Conservation (phyloP, 1,284 basidiomycete genomes). For the Tausonia pullulans region DNA sequence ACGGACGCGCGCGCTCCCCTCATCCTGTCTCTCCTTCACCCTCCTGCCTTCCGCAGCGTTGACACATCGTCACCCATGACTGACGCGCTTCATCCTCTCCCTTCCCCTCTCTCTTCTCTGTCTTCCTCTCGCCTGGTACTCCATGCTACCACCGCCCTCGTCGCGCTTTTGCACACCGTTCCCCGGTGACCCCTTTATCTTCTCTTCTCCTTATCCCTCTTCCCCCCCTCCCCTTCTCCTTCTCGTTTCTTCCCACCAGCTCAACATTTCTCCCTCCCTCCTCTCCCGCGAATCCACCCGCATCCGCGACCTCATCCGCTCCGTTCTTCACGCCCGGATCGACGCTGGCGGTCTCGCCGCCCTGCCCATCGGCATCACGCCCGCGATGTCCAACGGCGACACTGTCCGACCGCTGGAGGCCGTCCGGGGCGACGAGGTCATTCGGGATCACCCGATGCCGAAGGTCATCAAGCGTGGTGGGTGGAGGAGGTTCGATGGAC, state of each 20-base stretch:
- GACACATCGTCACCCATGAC: too few relatives aligned
- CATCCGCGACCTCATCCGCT: conserved; percentile 8
- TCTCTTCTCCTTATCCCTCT: neutral
- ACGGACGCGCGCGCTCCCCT: neutral
- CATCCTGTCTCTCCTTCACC: neutral
- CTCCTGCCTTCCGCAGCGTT: too few relatives aligned
- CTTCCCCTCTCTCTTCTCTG: too few relatives aligned
- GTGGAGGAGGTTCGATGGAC: too few relatives aligned
- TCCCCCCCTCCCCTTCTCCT: neutral
- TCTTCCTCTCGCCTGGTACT: too few relatives aligned
- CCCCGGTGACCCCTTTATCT: neutral
- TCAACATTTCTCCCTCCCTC: neutral
- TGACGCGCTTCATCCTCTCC: too few relatives aligned
- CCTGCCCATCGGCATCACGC: conserved; percentile 1
- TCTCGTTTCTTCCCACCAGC: neutral
- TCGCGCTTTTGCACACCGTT: too few relatives aligned
- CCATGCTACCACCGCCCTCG: too few relatives aligned
- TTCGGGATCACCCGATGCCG: neutral
- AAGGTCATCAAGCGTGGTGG: too few relatives aligned
- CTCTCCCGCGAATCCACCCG: conserved; percentile 7
- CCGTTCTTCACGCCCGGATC: conserved; percentile 5
- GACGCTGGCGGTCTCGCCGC: neutral
- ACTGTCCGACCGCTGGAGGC: neutral
- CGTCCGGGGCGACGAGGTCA: neutral
- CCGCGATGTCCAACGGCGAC: neutral